Base-by-base conservation (phyloP, 2,329 filamentous ascomycete genomes). In the Didymella sp. region DNA sequence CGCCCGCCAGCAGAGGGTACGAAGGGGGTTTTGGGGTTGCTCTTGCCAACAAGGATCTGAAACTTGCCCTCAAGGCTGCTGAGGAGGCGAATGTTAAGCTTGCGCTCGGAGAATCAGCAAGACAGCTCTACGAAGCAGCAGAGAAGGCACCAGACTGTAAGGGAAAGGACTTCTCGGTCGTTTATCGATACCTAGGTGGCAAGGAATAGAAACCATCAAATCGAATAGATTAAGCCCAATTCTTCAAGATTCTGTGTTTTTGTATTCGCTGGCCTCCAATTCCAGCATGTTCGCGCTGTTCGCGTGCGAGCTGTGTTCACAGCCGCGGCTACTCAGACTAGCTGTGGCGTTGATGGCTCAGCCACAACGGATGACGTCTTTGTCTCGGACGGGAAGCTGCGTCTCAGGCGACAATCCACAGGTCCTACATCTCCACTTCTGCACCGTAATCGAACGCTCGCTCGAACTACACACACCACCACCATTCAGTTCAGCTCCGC, bases 1-100 rank as follows among this genome's bases (percentile, higher is more conserved):
- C 91, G 2, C 92, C 94, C 0, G 89, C 92, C 0, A 85, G 83
- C 51, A 82, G 89, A 54, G 92, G 89, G 51, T 99, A 83, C 55
- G 77, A 79, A 21, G 80, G 80, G 19, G 81, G 81, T 0, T 83
- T 83, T 60, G 80, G 81, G 4, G 76, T 81, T n/a, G 71, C 73
- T 48, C 66, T 83, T n/a, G 80, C 80, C 66, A 76, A 78, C 60
- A 83, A 83, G 60, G 81, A 82, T 62, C 58, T 83, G 51, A 80
- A 77, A 61, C 69, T 83, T 21, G 81, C 81, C 3, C 68, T 82
- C 53, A 76, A 80, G 61, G 78, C 80, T 38, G 77, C 77, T 4
- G 74, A 76, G 13, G 79, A 82, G 28, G 72, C 74, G 13, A 73
- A 76, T 6, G 75, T 82, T 22, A 74, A 78, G 56, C 75, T 80